Base-by-base conservation (phyloP, 495 filamentous ascomycete species). In the Trichocladium uniseriatum region DNA sequence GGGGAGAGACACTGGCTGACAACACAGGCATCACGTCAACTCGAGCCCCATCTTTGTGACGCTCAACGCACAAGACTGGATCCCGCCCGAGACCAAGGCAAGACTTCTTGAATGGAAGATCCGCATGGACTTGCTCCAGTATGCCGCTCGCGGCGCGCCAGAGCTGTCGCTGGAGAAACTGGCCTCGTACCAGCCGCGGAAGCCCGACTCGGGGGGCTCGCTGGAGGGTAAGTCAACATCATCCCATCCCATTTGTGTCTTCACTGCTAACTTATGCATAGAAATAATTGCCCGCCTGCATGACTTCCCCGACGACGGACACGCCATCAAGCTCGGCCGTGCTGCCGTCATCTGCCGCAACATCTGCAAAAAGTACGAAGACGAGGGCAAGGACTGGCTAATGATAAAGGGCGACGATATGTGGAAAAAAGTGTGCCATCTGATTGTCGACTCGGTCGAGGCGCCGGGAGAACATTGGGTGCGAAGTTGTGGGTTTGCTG, bases 61-160 rank as follows among this genome's bases (percentile, higher is more conserved):
- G 14, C 41, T 75, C 37, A 70, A 69, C 51, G 46, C 45, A 1
- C 58, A 60, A 16, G 53, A 61, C 45, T 75, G 71, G 71, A 55
- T 75, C 43, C 49, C 71, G 0, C 41, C 41, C 5, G 59, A 58
- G 14, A 67, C 68, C 45, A 86, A 86, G 52, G 67, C 71, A 18
- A 78, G 86, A 22, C 64, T 89, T 5, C 69, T 89, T 2, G 82
- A 88, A 59, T 88, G 80, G 82, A 88, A 86, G 62, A 83, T 80
- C 27, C 70, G 86, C 6, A 66, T 81, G 61, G 82, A 88, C 52
- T 66, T 91, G 37, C 49, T 81, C 31, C 68, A 86, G 61, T 89
- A 86, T 52, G 76, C 77, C 0, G 83, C 81, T 7, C 69, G 82
- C 27, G 69, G 67, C 1, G 68, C 65, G 3, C 82, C 84, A 3